A percentile compares a stretch with the other conserved stretches of the same genome.
Evolutionary conservation across 1,284 basidiomycete species (phyloP).

Genomic region (Naganishia sp.): DNA sequence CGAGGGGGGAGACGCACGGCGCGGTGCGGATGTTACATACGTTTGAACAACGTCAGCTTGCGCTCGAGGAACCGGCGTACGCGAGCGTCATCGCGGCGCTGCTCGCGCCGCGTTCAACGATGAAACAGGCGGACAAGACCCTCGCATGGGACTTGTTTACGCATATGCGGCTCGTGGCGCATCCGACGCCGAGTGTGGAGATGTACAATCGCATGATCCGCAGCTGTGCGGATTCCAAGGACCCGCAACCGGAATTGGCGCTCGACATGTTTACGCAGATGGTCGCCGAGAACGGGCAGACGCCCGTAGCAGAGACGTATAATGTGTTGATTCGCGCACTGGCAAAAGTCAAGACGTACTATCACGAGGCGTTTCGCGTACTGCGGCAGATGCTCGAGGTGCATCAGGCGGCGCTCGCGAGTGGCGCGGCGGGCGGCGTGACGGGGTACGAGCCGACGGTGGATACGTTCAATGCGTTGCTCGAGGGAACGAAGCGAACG

Average conservation of each 20-base stretch:
- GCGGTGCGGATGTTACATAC: slow-evolving; percentile 49
- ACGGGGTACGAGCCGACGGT: slow-evolving; percentile 64
- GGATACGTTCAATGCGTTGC: slow-evolving; percentile 74
- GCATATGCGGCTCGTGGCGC: slow-evolving; percentile 93
- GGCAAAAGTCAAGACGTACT: slow-evolving; percentile 61
- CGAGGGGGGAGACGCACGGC: slow-evolving; percentile 37
- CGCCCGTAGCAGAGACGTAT: slow-evolving; percentile 72
- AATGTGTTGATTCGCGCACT: slow-evolving; percentile 75
- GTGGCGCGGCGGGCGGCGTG: slow-evolving; percentile 38
- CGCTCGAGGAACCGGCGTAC: slow-evolving; percentile 53
- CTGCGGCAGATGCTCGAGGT: slow-evolving; percentile 78
- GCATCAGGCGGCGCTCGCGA: slow-evolving; percentile 56
- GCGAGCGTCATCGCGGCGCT: slow-evolving; percentile 46
- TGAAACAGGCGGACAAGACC: slow-evolving; percentile 56
- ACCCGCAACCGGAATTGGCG: slow-evolving; percentile 82
- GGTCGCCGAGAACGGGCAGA: slow-evolving; percentile 64
- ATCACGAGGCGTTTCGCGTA: slow-evolving; percentile 72
- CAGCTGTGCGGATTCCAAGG: slow-evolving; percentile 66
- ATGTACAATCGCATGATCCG: slow-evolving; percentile 86
- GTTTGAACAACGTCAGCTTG: slow-evolving; percentile 47
- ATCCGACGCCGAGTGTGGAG: slow-evolving; percentile 71
- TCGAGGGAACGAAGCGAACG: slow-evolving; percentile 83
- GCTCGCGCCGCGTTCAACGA: slow-evolving; percentile 32
- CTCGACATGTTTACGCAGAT: slow-evolving; percentile 93
- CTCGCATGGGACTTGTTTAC: slow-evolving; percentile 91